These are phyloP conservation scores for Pseudoscleropodium purum DNA, from an alignment of 225 moss, liverwort and hornwort species.

Conservation along the genomic window DNA sequence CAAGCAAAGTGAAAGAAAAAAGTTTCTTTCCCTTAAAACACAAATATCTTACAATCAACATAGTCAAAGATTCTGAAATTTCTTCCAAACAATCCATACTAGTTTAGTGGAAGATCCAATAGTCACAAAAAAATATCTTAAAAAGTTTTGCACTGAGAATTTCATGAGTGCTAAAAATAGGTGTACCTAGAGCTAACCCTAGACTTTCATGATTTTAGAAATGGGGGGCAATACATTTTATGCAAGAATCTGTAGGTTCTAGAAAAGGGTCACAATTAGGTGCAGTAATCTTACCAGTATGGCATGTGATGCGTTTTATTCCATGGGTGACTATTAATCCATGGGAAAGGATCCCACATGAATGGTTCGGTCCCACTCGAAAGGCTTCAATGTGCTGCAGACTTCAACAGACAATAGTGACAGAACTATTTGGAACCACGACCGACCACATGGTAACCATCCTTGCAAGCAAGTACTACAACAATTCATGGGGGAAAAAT, in stretches of 20 bases:
- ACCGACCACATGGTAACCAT: neutral
- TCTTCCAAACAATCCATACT: neutral
- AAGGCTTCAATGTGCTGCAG: neutral
- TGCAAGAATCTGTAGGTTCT: no score
- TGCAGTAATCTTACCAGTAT: no score
- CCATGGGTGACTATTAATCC: no score
- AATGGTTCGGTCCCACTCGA: neutral
- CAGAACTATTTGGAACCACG: neutral
- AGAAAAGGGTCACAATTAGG: neutral
- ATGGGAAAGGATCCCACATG: neutral
- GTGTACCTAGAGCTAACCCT: neutral
- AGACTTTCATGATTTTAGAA: no score
- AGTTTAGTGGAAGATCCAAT: no score
- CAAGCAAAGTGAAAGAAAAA: neutral
- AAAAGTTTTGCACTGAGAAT: no score
- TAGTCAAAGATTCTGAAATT: neutral
- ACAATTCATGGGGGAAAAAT: conserved; percentile 37
- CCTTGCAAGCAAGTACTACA: conserved; percentile 8
- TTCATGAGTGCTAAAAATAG: neutral
- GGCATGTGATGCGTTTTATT: no score
- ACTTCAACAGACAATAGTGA: neutral
- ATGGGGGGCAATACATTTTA: no score
- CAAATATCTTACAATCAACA: neutral
- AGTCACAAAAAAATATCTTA: no score
- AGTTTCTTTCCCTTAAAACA: rapidly evolving